Conservation (phyloP, 352 stramenopile species). For the Phytophthora citricola region DNA sequence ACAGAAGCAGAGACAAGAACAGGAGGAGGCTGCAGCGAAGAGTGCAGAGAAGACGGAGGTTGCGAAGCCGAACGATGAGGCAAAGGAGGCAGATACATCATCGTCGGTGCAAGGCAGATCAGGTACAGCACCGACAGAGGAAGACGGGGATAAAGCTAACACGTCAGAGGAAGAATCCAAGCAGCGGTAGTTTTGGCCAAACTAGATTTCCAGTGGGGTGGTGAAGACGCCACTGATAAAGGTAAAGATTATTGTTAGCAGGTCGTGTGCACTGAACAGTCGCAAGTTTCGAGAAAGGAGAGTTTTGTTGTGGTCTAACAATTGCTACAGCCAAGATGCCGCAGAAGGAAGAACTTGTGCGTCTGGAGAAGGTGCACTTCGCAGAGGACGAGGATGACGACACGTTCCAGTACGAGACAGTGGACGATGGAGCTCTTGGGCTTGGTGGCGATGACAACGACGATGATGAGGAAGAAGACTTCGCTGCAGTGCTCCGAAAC, state of each 20-base stretch:
- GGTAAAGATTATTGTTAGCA: conserved; percentile 33
- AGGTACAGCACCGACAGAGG: conserved; percentile 6
- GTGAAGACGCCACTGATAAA: conserved; percentile 3
- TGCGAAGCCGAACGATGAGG: conserved; percentile 1
- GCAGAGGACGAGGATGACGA: conserved; percentile 87
- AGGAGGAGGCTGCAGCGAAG: conserved; percentile 23
- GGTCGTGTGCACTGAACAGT: conserved; percentile 25
- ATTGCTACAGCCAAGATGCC: conserved; percentile 29
- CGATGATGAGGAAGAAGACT: conserved; percentile 91
- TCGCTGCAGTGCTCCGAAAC: conserved; percentile 83
- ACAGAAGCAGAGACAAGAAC: conserved; percentile 55
- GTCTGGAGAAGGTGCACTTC: conserved; percentile 87
- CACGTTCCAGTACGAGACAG: conserved; percentile 80
- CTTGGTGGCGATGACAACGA: conserved; percentile 64
- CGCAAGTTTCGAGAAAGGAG: conserved; percentile 14
- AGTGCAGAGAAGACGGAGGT: conserved; percentile 12
- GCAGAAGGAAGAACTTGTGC: conserved; percentile 80
- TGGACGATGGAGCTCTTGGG: conserved; percentile 65
- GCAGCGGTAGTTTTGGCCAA: conserved; percentile 14
- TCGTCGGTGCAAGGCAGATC: conserved; percentile 3
- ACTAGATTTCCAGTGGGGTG: not conserved
- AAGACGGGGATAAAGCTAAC: conserved; percentile 10
- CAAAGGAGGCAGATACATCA: not conserved
- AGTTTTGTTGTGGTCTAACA: conserved; percentile 13
- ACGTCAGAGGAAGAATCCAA: conserved; percentile 20